Evolutionary conservation across 169 alveolate genomes (phyloP).

Genomic region (Plasmodium knowlesi): DNA sequence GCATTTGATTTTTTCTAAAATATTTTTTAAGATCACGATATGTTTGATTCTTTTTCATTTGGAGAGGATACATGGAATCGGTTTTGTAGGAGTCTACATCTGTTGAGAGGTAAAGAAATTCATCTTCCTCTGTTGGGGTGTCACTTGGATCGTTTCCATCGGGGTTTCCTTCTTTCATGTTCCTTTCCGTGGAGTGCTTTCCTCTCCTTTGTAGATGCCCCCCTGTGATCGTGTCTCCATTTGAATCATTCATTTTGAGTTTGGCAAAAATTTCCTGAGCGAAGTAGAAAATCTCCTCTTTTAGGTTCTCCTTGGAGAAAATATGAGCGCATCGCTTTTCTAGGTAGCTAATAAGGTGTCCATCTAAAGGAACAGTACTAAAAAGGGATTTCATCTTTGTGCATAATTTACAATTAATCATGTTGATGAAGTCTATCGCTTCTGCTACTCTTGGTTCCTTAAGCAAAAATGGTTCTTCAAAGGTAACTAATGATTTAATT

Average conservation of each 20-base stretch:
- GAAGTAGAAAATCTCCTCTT: not conserved
- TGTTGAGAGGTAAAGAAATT: conserved; percentile 44
- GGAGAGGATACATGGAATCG: conserved; percentile 27
- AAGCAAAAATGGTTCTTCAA: not conserved
- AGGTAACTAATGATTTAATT: not conserved
- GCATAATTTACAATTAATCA: not conserved
- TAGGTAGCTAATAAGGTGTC: not conserved
- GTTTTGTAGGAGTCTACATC: conserved; percentile 61
- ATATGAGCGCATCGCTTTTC: not conserved
- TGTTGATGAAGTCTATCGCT: not conserved
- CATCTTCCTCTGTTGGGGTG: not conserved
- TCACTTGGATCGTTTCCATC: not conserved
- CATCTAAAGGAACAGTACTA: conserved; percentile 31
- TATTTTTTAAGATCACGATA: conserved; percentile 6
- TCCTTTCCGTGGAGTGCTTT: not conserved
- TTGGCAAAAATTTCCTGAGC: not conserved
- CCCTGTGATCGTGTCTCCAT: not conserved
- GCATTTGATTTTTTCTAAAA: conserved; percentile 1
- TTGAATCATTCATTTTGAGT: not conserved
- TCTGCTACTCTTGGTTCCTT: not conserved
- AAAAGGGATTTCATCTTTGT: not conserved
- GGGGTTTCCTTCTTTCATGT: not conserved
- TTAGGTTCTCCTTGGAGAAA: not conserved
- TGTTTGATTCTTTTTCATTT: not conserved
- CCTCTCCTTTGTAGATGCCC: not conserved